Base-by-base conservation (phyloP, 768 basidiomycete genomes). In the Crassisporium funariophilum region DNA sequence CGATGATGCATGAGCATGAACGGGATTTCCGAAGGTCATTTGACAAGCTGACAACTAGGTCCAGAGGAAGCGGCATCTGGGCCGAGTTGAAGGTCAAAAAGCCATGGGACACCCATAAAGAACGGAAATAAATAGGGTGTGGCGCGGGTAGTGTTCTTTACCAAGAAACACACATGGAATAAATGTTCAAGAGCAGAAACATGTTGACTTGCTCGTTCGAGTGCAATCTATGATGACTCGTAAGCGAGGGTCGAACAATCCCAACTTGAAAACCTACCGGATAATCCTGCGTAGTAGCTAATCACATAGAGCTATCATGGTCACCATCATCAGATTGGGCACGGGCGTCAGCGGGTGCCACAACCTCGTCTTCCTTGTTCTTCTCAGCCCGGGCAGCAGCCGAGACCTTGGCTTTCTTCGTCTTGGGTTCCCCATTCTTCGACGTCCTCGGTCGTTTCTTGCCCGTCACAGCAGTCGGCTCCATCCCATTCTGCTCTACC, bases 21-120 rank as follows among this genome's bases (percentile, higher is more conserved):
- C 16, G 43, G 45, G 41, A 53, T 42, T 49, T 57, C 54, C 59
- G 57, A 50, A 52, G 57, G 55, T 60, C 53, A 55, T 64, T 63
- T 63, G 61, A 66, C 59, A 48, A 41, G 52, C 56, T 46, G 42
- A 55, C 61, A 65, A 63, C 49, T 47, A 62, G 58, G 61, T 57
- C 60, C 50, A 54, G 41, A 44, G 35, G 29, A 36, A 36, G 29
- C 29, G 35, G 24, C 19, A 25, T 37, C 47, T 36, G 53, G 66
- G 66, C 68, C 65, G 54, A 54, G 62, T 69, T 69, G 58, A 63
- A 67, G 68, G 68, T 67, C 65, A 69, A 69, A 66, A 63, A 63
- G 61, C 63, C 66, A 62, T 50, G 59, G 65, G 64, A 63, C 51
- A 61, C 57, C 61, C 59, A 40, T 29, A 48, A 23, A 36, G 38